These are phyloP conservation scores for Suhomyces vadensis DNA, from an alignment of 805 yeast species.

Conservation along the genomic window DNA sequence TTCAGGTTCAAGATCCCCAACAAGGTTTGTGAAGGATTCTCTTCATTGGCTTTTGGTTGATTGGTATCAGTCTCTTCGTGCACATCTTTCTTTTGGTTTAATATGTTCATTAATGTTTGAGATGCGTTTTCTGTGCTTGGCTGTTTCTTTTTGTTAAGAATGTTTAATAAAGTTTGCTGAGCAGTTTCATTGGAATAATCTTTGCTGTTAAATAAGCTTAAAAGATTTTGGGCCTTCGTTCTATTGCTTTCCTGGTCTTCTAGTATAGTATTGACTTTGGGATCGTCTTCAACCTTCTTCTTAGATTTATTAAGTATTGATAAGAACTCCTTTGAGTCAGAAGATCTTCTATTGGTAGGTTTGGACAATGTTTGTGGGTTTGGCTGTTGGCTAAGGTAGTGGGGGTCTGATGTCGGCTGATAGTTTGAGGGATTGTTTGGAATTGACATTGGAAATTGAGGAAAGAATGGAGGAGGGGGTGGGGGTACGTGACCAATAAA, in stretches of 20 bases:
- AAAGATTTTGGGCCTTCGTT: slow-evolving; percentile 32
- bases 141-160: slow-evolving; percentile 10
- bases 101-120: slow-evolving; percentile 9
- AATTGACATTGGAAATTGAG: slow-evolving; percentile 1
- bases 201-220: slow-evolving; percentile 29
- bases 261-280: not conserved
- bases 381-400: slow-evolving; percentile 22
- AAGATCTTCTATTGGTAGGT: slow-evolving; percentile 35
- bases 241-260: slow-evolving; percentile 24
- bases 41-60: not conserved
- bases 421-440: not conserved
- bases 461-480: not conserved
- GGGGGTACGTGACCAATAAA: slow-evolving; percentile 9
- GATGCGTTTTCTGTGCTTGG: slow-evolving; percentile 3
- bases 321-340: slow-evolving; percentile 44
- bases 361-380: slow-evolving; percentile 41
- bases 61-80: not conserved
- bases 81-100: slow-evolving; percentile 7
- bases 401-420: not conserved
- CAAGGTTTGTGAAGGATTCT: not conserved
- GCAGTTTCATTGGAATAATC: slow-evolving; percentile 5
- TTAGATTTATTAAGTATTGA: slow-evolving; percentile 38
- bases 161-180: slow-evolving; percentile 9
- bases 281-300: slow-evolving; percentile 12
- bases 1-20: slow-evolving; percentile 3